Conservation (phyloP, 2,329 filamentous ascomycete species). For the Lasiodiplodia hormozganensis region DNA sequence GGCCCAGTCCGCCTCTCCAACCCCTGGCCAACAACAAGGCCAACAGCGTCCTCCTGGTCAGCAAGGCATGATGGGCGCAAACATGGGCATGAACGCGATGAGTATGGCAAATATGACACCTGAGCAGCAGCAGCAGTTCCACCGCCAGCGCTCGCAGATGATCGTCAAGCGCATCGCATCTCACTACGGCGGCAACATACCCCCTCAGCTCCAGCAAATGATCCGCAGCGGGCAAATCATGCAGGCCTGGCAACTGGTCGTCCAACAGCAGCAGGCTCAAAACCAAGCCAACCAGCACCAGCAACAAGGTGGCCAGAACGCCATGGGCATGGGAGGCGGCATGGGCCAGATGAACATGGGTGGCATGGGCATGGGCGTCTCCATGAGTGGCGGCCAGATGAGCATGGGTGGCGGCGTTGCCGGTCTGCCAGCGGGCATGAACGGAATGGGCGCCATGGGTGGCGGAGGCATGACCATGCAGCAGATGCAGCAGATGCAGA, state of each 20-base stretch:
- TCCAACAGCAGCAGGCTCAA: conserved; percentile 38
- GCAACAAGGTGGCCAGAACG: conserved; percentile 15
- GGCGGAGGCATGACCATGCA: conserved; percentile 10
- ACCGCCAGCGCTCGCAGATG: conserved; percentile 35
- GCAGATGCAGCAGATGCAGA: conserved; percentile 38
- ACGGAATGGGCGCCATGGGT: conserved; percentile 30
- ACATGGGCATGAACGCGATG: conserved; percentile 4
- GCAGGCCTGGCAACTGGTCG: conserved; percentile 14
- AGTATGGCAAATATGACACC: conserved; percentile 24
- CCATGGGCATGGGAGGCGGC: conserved; percentile 30
- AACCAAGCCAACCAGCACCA: conserved; percentile 37
- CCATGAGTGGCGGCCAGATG: conserved; percentile 11
- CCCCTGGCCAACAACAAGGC: conserved; percentile 14
- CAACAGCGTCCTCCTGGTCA: conserved; percentile 20
- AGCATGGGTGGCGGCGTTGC: conserved; percentile 1
- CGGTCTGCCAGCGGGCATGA: conserved; percentile 25
- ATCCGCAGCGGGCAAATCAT: conserved; percentile 30
- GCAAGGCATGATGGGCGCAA: conserved; percentile 17
- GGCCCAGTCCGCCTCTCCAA: conserved; percentile 18
- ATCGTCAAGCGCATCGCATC: conserved; percentile 33
- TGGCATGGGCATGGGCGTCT: conserved; percentile 15
- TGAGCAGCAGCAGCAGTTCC: conserved; percentile 2
- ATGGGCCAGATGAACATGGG: conserved; percentile 31
- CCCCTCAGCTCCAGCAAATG: conserved; percentile 41
- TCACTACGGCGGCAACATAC: conserved; percentile 32